Percentiles rank a stretch among this genome's conserved stretches.
phyloP scores from a whole-genome alignment of 495 filamentous ascomycete genomes.

The Echria macrotheca region DNA sequence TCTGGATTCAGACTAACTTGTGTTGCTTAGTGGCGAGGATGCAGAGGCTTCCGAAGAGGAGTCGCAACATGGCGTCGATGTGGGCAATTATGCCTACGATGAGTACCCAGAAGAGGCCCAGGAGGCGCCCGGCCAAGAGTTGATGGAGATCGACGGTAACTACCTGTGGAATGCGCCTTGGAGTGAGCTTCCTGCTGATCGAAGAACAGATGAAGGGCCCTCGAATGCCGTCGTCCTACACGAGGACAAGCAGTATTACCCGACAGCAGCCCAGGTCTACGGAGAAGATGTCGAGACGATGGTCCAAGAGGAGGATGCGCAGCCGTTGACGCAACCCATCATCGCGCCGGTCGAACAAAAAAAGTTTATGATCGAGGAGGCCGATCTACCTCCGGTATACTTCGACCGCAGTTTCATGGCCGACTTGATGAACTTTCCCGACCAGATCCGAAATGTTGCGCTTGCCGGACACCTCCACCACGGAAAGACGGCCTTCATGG shows the following conservation, averaged over 20 bases:
- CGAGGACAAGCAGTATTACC: constrained; percentile 99
- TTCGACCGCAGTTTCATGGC: constrained; percentile 87
- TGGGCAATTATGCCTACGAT: constrained; percentile 74
- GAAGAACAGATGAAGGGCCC: constrained; percentile 63
- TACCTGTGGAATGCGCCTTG: not conserved
- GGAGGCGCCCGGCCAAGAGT: constrained; percentile 64
- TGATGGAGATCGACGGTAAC: constrained; percentile 90
- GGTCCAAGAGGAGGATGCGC: constrained; percentile 96
- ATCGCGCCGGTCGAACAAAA: constrained; percentile 89
- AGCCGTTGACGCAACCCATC: constrained; percentile 86
- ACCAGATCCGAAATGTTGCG: constrained; percentile 88
- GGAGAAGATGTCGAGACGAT: constrained; percentile 89
- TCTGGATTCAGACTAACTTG: constrained; percentile 12
- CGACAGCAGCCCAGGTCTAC: constrained; percentile 90
- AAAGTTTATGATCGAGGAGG: constrained; percentile 91
- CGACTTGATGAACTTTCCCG: constrained; percentile 92
- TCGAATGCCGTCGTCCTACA: constrained; percentile 95
- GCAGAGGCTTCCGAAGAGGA: constrained; percentile 85
- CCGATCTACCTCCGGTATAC: constrained; percentile 78
- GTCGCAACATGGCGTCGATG: constrained; percentile 63
- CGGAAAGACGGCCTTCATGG: constrained; percentile 96
- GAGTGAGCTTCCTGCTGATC: constrained; percentile 9
- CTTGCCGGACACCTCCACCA: constrained; percentile 92
- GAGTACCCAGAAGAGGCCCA: constrained; percentile 62
- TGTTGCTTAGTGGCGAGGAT: constrained; percentile 54